These are phyloP conservation scores for Paracoccidioides brasiliensis DNA, from an alignment of 2,329 filamentous ascomycete genomes.

Conservation along the genomic window DNA sequence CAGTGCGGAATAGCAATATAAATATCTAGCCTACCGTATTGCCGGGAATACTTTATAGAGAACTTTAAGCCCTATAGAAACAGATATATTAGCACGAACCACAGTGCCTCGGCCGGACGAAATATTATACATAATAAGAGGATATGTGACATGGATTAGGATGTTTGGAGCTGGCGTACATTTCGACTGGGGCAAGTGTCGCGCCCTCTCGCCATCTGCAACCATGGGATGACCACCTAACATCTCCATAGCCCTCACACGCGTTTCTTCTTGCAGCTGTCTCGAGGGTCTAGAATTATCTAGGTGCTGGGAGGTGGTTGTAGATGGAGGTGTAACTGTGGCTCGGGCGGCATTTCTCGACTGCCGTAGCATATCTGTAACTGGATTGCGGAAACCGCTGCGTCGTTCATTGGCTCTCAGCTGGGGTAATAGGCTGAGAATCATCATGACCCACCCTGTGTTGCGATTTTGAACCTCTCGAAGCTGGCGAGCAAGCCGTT, in stretches of 20 bases:
- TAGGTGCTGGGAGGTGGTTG: no score
- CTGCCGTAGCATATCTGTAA: not conserved
- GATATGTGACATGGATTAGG: not conserved
- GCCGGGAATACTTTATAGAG: constrained; percentile 7
- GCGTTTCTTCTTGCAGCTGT: constrained; percentile 9
- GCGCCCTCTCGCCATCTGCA: constrained; percentile 13
- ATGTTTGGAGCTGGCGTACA: constrained; percentile 9
- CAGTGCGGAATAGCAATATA: not conserved
- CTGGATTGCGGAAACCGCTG: not conserved
- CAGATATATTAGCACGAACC: not conserved
- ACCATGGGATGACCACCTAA: constrained; percentile 6
- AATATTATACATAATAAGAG: not conserved
- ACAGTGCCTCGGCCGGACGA: not conserved
- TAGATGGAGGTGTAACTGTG: not conserved
- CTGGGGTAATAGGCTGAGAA: not conserved
- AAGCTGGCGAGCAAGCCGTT: constrained; percentile 40
- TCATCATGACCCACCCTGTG: not conserved
- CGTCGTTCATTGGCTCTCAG: not conserved
- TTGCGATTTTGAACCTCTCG: not conserved
- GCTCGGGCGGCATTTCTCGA: not conserved
- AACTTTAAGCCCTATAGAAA: constrained; percentile 8
- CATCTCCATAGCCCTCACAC: constrained; percentile 10
- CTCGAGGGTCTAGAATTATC: not conserved
- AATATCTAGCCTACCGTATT: constrained; percentile 4
- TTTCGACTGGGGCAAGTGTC: constrained; percentile 10